phyloP scores from a whole-genome alignment of 768 basidiomycete species.

The Rhodotorula babjevae region DNA sequence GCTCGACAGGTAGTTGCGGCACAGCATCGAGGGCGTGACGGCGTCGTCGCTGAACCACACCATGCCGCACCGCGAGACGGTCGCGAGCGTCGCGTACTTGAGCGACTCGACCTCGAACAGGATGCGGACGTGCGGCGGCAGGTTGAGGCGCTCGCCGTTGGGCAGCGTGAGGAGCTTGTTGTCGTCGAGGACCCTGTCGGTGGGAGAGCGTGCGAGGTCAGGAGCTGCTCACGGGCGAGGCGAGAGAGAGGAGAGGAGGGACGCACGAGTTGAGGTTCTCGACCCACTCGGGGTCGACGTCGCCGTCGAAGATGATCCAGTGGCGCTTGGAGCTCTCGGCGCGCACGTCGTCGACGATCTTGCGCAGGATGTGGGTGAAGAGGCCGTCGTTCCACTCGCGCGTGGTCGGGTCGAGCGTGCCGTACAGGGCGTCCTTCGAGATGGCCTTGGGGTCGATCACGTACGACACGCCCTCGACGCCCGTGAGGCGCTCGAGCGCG shows the following conservation, averaged over 20 bases:
- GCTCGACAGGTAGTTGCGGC: slow-evolving; percentile 75
- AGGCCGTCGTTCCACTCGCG: slow-evolving; percentile 99
- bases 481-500: slow-evolving; percentile 85
- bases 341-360: slow-evolving; percentile 96
- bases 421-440: slow-evolving; percentile 96
- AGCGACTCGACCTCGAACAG: slow-evolving; percentile 99
- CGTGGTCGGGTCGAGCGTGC: slow-evolving; percentile 91
- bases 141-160: slow-evolving; percentile 94
- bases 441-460: slow-evolving; percentile 99
- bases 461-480: slow-evolving; percentile 84
- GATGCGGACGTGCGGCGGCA: slow-evolving; percentile 93
- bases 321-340: slow-evolving; percentile 94
- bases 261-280: slow-evolving; percentile 95
- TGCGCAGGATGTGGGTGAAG: slow-evolving; percentile 94
- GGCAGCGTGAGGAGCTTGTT: slow-evolving; percentile 95
- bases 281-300: slow-evolving; percentile 99
- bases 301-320: slow-evolving; percentile 99
- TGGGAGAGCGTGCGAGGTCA: no score
- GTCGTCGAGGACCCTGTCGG: slow-evolving; percentile 93
- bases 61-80: slow-evolving; percentile 99
- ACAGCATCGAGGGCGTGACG: slow-evolving; percentile 85
- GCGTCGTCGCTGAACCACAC: slow-evolving; percentile 99
- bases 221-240: neutral
- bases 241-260: neutral
- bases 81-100: slow-evolving; percentile 92